Conservation (phyloP, 352 stramenopile genomes). For the Globisporangium emineosum region DNA sequence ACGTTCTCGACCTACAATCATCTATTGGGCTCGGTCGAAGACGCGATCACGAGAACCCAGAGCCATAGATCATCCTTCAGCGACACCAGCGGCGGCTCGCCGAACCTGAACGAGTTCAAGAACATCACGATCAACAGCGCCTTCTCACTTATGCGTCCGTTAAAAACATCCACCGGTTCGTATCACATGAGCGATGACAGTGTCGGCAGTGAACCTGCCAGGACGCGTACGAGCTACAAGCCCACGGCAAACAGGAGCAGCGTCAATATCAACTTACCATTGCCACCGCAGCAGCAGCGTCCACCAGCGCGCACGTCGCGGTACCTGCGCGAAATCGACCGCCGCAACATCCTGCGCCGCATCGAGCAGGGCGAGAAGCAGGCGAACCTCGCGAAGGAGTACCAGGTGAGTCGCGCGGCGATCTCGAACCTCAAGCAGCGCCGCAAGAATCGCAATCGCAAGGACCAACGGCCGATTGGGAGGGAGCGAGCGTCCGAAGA, state of each 20-base stretch:
- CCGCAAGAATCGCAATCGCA: conserved; percentile 29
- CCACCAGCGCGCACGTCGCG: conserved; percentile 10
- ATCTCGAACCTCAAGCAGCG: conserved; percentile 73
- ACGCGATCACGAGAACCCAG: neutral
- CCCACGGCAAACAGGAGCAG: neutral
- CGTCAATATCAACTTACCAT: no score
- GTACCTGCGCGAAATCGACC: conserved; percentile 22
- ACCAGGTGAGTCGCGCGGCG: conserved; percentile 54
- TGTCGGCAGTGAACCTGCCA: no score
- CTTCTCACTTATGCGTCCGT: no score
- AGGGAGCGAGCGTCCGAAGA: no score
- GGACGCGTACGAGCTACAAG: conserved; percentile 6
- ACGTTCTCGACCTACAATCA: neutral
- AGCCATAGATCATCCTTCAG: neutral
- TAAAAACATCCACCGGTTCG: neutral
- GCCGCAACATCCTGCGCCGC: conserved; percentile 40
- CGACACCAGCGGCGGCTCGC: neutral
- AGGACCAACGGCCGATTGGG: conserved; percentile 32
- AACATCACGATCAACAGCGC: neutral
- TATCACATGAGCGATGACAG: no score
- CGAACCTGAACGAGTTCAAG: neutral
- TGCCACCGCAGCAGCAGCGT: neutral
- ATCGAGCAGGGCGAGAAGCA: conserved; percentile 63
- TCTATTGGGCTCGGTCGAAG: neutral
- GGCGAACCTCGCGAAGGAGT: conserved; percentile 61